Base-by-base conservation (phyloP, 306 rosid genomes). In the Citrullus colocynthis region DNA sequence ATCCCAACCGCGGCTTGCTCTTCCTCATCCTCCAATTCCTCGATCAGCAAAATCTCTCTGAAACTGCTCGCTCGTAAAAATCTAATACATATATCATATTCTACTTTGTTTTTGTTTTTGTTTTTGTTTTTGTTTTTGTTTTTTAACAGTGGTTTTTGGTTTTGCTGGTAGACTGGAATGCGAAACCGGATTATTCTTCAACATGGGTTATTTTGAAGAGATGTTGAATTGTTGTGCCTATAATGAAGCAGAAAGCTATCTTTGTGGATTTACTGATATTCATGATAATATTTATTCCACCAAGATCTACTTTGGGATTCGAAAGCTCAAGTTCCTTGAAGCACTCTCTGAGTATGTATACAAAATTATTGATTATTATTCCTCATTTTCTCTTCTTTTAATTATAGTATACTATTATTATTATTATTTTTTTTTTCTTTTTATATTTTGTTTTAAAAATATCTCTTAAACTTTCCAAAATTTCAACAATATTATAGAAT, bases 141-240 rank as follows among this genome's bases (percentile, higher is more conserved):
- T 10, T 9, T 44, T 44, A 9, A 44, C 1, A 44, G 0, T 9
- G 3, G 3, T 32, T 32, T 32, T 32, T 44, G 15, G 9, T 48
- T 59, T 36, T 21, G 17, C 24, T 45, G 2, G 54, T 78, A 90
- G 91, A 79, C 83, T 90, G 60, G 85, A 81, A 52, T 58, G 89
- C 17, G 90, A 86, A 86, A 83, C 81, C 12, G 88, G 88, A 9
- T 13, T 66, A 9, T 88, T 76, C 88, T 85, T 90, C 58, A 80
- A 84, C 83, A 28, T 78, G 72, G 61, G 41, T 17, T 30, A 87
- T 70, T 84, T 87, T 39, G 89, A 82, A 80, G 81, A 83, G 0
- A 0, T 69, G 80, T 79, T 85, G 57, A 81, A 82, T 44, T 11
- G 72, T 14, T 88, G 91, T n/a, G 77, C 70, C 15, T 88, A 84